Evolutionary conservation across 371 early-diverging fungal genomes (phyloP), one percentile per base, ranked within the genome.

Genomic region (Chytridiales sp.): DNA sequence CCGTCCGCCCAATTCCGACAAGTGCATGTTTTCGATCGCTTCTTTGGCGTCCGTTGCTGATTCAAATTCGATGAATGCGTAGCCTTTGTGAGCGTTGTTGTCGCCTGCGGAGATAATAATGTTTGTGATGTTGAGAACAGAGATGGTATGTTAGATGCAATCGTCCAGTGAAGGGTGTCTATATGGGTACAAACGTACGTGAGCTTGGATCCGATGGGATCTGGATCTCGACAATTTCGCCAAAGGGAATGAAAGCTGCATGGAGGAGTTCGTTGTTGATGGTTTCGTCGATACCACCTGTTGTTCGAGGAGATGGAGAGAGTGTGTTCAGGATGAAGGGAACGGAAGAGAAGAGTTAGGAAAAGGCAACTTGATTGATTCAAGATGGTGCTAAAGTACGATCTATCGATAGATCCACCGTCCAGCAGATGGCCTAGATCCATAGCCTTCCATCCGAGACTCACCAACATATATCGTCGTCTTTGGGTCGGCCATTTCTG

Each of bases 51-150:
- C 97, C 29, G 81, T 86, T 8, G 84, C 69, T 19, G 79, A 69
- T 68, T 95, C 97, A 64, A 85, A 98, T 72, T 96, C 94, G 9
- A 98, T 82, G 73, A 98, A 96, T 9, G 92, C 97, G 72, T 93
- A 95, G 0, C 97, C 97, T 42, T 91, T 82, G 69, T 96, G 95
- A 31, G 73, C 71, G 52, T 83, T 85, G 26, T 67, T 84, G 80
- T 68, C 47, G 21, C 26, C 52, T 26, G 24, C 11, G 19, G 24
- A 38, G 4, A 44, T 26, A 32, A 36, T 5, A 27, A 30, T 27
- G 42, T 27, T 32, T 19, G 40, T 15, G n/a, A 60, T 17, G 54
- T 2, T 54, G 29, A 4, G n/a, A 39, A 21, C 24, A 44, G 32
- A 15, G 59, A 47, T 13, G 32, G 19, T 43, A 52, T 27, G n/a